A percentile compares a stretch with the other conserved stretches of the same genome.
phyloP scores from a whole-genome alignment of 2,329 filamentous ascomycete species.

The Corinectria fuckeliana region DNA sequence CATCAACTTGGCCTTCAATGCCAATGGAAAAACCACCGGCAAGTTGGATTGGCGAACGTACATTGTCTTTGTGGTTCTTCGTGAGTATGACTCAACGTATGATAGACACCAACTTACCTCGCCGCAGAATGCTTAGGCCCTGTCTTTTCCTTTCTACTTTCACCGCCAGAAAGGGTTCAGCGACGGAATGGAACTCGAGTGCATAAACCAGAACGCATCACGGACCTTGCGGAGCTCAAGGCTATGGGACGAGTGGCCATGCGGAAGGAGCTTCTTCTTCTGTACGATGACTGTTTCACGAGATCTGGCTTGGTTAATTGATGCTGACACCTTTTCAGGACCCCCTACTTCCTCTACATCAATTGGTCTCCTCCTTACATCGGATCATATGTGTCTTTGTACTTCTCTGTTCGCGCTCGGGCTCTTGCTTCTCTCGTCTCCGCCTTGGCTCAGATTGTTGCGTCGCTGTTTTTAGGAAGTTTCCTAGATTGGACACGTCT shows the following conservation, averaged over 20 bases:
- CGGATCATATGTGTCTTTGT: conserved; percentile 15
- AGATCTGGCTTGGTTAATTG: neutral
- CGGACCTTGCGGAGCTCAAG: conserved; percentile 5
- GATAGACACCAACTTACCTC: neutral
- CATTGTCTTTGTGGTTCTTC: conserved; percentile 22
- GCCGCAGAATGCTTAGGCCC: conserved; percentile 2
- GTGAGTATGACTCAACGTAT: neutral
- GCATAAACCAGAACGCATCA: neutral
- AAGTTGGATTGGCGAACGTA: conserved; percentile 29
- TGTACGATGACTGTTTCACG: neutral
- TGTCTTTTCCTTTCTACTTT: conserved; percentile 2
- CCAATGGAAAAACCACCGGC: conserved; percentile 24
- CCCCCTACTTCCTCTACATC: conserved; percentile 18
- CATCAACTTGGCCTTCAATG: conserved; percentile 53
- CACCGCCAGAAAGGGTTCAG: conserved; percentile 6
- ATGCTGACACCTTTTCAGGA: neutral
- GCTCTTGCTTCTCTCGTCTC: conserved; percentile 13
- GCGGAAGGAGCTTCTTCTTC: conserved; percentile 7
- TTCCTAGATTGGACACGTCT: conserved; percentile 5
- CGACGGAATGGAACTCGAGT: conserved; percentile 2
- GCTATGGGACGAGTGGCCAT: neutral
- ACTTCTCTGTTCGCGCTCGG: conserved; percentile 17
- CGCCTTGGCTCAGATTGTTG: conserved; percentile 11
- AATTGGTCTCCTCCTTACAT: conserved; percentile 13
- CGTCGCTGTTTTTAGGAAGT: neutral